Evolutionary conservation across 495 filamentous ascomycete genomes (phyloP), one percentile per base, ranked within the genome.

Genomic region (Penicillium herquei): DNA sequence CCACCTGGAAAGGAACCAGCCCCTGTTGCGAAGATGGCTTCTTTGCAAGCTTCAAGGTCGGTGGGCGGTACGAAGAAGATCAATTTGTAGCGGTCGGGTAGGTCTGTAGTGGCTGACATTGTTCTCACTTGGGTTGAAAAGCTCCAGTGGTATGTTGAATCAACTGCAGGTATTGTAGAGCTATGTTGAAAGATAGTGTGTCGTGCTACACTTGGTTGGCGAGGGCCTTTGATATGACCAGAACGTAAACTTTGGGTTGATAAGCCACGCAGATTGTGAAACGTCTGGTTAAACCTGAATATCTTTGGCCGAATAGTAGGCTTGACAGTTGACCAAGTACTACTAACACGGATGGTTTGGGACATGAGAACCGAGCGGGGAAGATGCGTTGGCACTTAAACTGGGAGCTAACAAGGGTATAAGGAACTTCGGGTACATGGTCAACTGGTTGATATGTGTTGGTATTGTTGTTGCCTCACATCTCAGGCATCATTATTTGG

Each of bases 61-160:
- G 66, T 53, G 39, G 69, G 61, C 0, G 77, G 77, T 13, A 78
- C 77, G 52, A 69, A 77, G 68, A 79, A 80, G 56, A 79, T 54
- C 26, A 80, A 76, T 39, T 79, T 80, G 69, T 77, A 80, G 56
- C 76, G 76, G 52, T 68, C 66, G 32, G 64, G 57, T 8, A 40
- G 0, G 7, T 46, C 30, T 39, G 63, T 44, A 11, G 57, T 49
- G 32, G 62, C 47, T 9, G 61, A 57, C 58, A 62, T 62, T 6
- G 39, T 44, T 43, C 12, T 12, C 9, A 3, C 31, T 13, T 41
- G 10, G 17, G 10, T 3, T 13, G 18, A 2, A 21, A 11, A 30
- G 18, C 12, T 44, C 6, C 17, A 30, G 42, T 11, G 12, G 13
- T 44, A 9, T 0, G 21, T 9, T 21, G 16, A 12, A 44, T 1